Base-by-base conservation (phyloP, 2,329 filamentous ascomycete genomes). In the Sporothrix brasiliensis region DNA sequence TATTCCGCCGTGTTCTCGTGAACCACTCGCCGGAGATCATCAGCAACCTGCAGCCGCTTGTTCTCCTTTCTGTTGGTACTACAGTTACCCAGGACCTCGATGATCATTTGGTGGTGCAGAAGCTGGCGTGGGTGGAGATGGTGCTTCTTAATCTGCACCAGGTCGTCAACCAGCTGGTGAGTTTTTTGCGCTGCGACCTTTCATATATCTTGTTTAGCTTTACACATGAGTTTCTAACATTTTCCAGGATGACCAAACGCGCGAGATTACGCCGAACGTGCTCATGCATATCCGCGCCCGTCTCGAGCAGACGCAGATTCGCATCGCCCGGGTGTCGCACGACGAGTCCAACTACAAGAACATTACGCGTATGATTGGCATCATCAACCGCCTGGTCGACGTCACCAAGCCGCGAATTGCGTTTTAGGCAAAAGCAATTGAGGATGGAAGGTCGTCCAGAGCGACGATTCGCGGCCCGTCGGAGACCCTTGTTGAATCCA, bases 11-110 rank as follows among this genome's bases (percentile, higher is more conserved):
- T 73, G 85, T 85, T 67, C 81, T 88, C 61, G 79, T 80, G 65
- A 84, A 84, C 72, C 83, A 84, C 76, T 80, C 83, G 74, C 83
- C 85, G 0, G 79, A 81, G 19, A 83, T 86, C 72, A 82, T 91
- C 71, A 83, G 83, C 70, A 83, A 84, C 44, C 78, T 91, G 67
- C 87, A 87, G 63, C 86, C 88, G 21, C 81, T 91, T 24, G 83
- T 91, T 67, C 81, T 89, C 24, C 82, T 91, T 61, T 89, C 89
- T 0, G 85, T 90, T 52, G 88, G 88, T 69, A 87, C 88, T 30
- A 89, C 88, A 9, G 84, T 91, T 69, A 86, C 87, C 49, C 83
- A 87, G 75, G 83, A 88, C 56, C 79, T 91, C 60, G 83, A 83
- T 70, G 85, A 84, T 53, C 80, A 82, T 13, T 80, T 83, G 60